Evolutionary conservation across 176 grass and related monocot genomes (phyloP).

Genomic region (sorghum (Sorghum bicolor)): DNA sequence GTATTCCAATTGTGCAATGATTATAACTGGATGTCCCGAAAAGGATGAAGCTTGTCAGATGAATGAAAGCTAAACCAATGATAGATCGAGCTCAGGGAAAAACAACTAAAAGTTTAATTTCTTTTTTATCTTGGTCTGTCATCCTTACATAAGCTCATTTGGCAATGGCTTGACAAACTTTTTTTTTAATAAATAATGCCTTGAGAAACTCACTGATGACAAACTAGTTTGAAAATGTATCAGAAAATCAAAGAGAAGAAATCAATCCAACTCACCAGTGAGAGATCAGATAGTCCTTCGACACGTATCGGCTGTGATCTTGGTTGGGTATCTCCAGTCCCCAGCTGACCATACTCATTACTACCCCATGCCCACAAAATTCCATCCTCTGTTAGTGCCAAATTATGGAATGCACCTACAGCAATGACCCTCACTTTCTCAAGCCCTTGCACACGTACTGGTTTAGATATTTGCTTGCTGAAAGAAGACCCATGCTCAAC

Average conservation of each 20-base stretch:
- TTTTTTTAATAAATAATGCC: no score
- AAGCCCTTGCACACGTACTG: conserved; percentile 87
- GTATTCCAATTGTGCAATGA: background rate
- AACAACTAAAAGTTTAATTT: background rate
- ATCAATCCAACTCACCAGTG: conserved; percentile 51
- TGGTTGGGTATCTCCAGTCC: conserved; percentile 90
- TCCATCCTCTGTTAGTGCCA: conserved; percentile 76
- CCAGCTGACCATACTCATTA: conserved; percentile 96
- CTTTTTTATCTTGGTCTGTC: background rate
- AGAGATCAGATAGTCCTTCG: conserved; percentile 67
- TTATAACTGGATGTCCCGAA: background rate
- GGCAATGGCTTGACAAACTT: background rate
- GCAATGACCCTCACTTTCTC: conserved; percentile 76
- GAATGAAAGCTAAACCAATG: background rate
- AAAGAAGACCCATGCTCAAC: background rate
- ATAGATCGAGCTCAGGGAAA: background rate
- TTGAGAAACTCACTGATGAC: background rate
- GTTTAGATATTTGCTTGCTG: conserved; percentile 92
- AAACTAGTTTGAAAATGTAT: background rate
- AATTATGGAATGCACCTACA: conserved; percentile 99
- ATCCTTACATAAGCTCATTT: conserved; percentile 9
- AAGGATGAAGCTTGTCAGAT: background rate
- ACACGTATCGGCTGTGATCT: conserved; percentile 79
- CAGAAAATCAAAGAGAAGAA: conserved; percentile 16
- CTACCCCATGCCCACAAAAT: conserved; percentile 96